Evolutionary conservation across 2,329 filamentous ascomycete genomes (phyloP).

Genomic region (Teratosphaeria pseudoeucalypti): DNA sequence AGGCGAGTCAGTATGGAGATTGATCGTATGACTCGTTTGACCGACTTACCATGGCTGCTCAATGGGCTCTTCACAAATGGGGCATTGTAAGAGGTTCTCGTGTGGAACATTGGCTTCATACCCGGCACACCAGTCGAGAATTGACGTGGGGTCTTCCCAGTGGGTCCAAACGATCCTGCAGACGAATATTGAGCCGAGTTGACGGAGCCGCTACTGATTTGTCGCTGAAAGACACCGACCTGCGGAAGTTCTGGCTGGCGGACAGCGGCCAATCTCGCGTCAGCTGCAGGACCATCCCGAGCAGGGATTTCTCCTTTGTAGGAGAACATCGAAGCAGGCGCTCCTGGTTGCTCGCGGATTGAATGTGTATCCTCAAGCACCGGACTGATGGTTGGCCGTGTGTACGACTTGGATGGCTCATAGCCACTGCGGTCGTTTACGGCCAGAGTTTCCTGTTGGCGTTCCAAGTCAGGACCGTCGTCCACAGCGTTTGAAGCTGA

Average conservation of each 20-base stretch:
- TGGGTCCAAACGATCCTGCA: neutral
- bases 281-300: constrained; percentile 5
- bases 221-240: constrained; percentile 1
- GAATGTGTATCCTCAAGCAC: constrained; percentile 14
- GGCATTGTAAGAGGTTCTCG: constrained; percentile 4
- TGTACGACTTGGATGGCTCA: constrained; percentile 13
- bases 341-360: constrained; percentile 1
- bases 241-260: constrained; percentile 1
- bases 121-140: constrained; percentile 4
- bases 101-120: neutral
- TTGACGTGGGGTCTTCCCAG: constrained; percentile 1
- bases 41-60: constrained; percentile 17
- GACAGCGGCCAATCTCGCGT: constrained; percentile 1
- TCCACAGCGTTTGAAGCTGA: neutral
- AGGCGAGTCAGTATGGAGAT: neutral
- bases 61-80: constrained; percentile 13
- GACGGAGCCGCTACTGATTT: neutral
- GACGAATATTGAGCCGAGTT: constrained; percentile 6
- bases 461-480: neutral
- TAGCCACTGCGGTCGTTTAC: constrained; percentile 13
- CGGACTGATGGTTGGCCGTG: constrained; percentile 14
- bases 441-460: neutral
- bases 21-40: neutral
- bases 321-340: constrained; percentile 10
- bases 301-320: constrained; percentile 20